Conservation (phyloP, 495 filamentous ascomycete genomes). For the Mycothermus thermophilus region DNA sequence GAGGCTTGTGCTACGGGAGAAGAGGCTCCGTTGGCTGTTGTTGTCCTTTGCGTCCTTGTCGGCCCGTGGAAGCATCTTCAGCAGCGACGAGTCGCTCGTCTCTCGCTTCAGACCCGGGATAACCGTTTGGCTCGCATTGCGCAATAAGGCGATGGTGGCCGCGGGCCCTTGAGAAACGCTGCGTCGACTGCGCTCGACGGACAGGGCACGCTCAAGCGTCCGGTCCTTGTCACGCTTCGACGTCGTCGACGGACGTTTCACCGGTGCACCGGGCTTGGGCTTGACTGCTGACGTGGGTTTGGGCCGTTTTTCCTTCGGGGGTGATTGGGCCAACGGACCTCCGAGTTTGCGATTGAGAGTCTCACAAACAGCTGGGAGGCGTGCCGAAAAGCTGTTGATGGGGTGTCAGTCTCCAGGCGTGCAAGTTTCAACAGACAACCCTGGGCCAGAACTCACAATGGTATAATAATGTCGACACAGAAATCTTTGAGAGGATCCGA, state of each 20-base stretch:
- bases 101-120: slow-evolving; percentile 50
- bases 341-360: slow-evolving; percentile 77
- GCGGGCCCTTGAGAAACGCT: slow-evolving; percentile 38
- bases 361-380: slow-evolving; percentile 67
- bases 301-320: slow-evolving; percentile 37
- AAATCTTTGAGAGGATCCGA: slow-evolving; percentile 46
- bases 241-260: slow-evolving; percentile 34
- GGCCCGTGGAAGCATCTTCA: slow-evolving; percentile 13
- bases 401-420: neutral
- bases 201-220: slow-evolving; percentile 55
- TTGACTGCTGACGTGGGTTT: slow-evolving; percentile 24
- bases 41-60: neutral
- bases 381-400: slow-evolving; percentile 50
- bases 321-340: slow-evolving; percentile 52
- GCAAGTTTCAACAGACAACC: neutral
- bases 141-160: slow-evolving; percentile 44
- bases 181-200: slow-evolving; percentile 46
- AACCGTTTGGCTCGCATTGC: slow-evolving; percentile 52
- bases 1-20: slow-evolving; percentile 13
- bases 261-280: slow-evolving; percentile 41
- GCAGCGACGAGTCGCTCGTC: slow-evolving; percentile 42
- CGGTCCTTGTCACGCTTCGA: slow-evolving; percentile 41
- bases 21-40: slow-evolving; percentile 1
- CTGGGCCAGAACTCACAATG: slow-evolving; percentile 48
- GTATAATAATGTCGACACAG: slow-evolving; percentile 82